A percentile compares a stretch with the other conserved stretches of the same genome.
Evolutionary conservation across 2,329 filamentous ascomycete species (phyloP).

Genomic region (Capronia coronata): DNA sequence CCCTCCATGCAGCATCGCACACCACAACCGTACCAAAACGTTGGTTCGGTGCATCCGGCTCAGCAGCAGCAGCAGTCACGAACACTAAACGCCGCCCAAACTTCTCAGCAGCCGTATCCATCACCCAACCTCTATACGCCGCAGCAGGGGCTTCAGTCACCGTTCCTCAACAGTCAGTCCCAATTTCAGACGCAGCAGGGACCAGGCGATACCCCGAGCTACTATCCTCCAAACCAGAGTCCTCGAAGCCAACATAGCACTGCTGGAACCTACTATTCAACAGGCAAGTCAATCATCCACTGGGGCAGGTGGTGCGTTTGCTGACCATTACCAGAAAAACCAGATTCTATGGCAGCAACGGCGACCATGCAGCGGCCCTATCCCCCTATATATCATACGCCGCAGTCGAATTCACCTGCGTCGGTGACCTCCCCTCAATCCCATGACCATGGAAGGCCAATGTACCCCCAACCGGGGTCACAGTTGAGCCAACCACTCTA

Average conservation of each 20-base stretch:
- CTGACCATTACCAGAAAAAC: conserved; percentile 54
- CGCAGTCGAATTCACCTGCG: conserved; percentile 88
- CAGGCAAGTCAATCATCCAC: conserved; percentile 57
- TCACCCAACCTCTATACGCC: conserved; percentile 23
- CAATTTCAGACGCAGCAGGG: conserved; percentile 37
- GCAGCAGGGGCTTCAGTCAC: conserved; percentile 39
- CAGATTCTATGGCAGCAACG: conserved; percentile 59
- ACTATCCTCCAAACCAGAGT: conserved; percentile 71
- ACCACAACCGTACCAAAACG: conserved; percentile 25
- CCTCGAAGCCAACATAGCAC: conserved; percentile 77
- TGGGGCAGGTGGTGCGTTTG: not conserved
- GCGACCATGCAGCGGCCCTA: conserved; percentile 59
- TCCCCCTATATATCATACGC: conserved; percentile 92
- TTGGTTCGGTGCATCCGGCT: conserved; percentile 24
- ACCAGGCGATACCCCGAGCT: conserved; percentile 60
- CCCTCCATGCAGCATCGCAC: conserved; percentile 28
- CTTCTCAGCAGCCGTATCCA: conserved; percentile 23
- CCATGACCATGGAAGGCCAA: conserved; percentile 74
- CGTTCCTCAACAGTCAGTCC: conserved; percentile 54
- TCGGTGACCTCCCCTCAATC: conserved; percentile 84
- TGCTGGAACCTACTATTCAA: conserved; percentile 76
- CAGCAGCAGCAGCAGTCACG: conserved; percentile 32
- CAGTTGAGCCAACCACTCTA: conserved; percentile 84
- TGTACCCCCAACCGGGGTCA: conserved; percentile 73
- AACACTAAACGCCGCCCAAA: conserved; percentile 20